Evolutionary conservation across 192 early-diverging fungal species (phyloP).

Genomic region (Globomyces pollinis-pini): DNA sequence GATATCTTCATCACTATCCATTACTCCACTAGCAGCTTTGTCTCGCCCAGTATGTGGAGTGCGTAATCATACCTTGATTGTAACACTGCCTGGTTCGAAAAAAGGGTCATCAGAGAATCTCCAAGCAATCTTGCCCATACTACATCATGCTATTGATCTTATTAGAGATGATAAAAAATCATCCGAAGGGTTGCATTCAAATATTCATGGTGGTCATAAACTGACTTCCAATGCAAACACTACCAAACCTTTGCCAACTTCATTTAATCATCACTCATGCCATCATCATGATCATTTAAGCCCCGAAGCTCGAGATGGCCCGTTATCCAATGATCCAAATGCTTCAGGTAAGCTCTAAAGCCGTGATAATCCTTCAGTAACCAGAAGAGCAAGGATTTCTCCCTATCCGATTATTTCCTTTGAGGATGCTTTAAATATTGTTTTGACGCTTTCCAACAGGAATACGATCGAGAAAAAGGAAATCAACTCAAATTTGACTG

Average conservation of each 20-base stretch:
- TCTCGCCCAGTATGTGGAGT: constrained; percentile 59
- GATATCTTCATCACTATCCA: constrained; percentile 62
- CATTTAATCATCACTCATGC: neutral
- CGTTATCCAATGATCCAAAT: constrained; percentile 5
- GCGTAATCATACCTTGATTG: constrained; percentile 45
- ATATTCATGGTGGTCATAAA: constrained; percentile 24
- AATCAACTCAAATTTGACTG: constrained; percentile 44
- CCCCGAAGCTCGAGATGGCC: constrained; percentile 4
- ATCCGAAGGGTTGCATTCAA: constrained; percentile 48
- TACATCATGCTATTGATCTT: constrained; percentile 80
- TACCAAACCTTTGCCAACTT: too few species aligned
- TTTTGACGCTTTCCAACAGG: constrained; percentile 30
- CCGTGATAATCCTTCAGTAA: constrained; percentile 31
- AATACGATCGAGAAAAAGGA: constrained; percentile 24
- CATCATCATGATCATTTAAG: too few species aligned
- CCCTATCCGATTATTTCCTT: constrained; percentile 75
- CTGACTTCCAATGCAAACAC: too few species aligned
- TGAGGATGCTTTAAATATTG: constrained; percentile 52
- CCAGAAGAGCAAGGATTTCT: constrained; percentile 62
- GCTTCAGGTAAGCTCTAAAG: neutral
- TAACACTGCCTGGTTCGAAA: constrained; percentile 84
- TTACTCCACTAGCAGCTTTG: constrained; percentile 86
- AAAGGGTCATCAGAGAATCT: constrained; percentile 84
- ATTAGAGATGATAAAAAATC: constrained; percentile 38
- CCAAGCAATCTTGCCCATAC: constrained; percentile 56